Evolutionary conservation across 1,284 basidiomycete genomes (phyloP).

Genomic region (Rhodotorula sp.): DNA sequence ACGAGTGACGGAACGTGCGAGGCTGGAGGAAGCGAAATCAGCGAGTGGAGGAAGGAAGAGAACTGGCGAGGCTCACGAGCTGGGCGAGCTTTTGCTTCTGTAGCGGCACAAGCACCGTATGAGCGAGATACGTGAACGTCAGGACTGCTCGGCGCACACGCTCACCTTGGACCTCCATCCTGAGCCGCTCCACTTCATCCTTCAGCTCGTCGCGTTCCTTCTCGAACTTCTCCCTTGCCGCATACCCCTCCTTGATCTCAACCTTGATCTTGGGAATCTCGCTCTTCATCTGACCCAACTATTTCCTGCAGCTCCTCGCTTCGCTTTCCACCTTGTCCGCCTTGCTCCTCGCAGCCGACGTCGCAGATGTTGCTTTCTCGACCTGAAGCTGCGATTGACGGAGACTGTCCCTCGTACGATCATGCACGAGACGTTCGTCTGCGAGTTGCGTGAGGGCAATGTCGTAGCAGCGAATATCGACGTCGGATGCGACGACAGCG

Average conservation of each 20-base stretch:
- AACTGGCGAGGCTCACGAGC: background rate
- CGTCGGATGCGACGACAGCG: background rate
- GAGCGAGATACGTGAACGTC: too few relatives aligned
- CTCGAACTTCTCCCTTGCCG: background rate
- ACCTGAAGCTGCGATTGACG: background rate
- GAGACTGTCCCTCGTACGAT: background rate
- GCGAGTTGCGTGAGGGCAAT: background rate
- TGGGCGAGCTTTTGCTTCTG: background rate
- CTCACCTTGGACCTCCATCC: slow-evolving; percentile 8
- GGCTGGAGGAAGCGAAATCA: background rate
- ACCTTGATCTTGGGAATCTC: slow-evolving; percentile 3
- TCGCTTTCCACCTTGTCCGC: slow-evolving; percentile 1
- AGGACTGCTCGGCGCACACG: too few relatives aligned
- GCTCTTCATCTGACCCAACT: background rate
- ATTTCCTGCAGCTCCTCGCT: background rate
- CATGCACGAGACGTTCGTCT: background rate
- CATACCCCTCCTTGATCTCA: slow-evolving; percentile 2
- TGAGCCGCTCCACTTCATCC: background rate
- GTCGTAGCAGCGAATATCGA: slow-evolving; percentile 1
- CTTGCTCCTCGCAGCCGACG: background rate
- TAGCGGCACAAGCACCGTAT: too few relatives aligned
- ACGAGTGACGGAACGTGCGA: background rate
- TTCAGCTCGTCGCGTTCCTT: background rate
- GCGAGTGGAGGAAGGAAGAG: background rate
- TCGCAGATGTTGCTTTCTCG: background rate